These are phyloP conservation scores for Coccomyxa sp. DNA, from an alignment of 139 green algal genomes.

Conservation along the genomic window DNA sequence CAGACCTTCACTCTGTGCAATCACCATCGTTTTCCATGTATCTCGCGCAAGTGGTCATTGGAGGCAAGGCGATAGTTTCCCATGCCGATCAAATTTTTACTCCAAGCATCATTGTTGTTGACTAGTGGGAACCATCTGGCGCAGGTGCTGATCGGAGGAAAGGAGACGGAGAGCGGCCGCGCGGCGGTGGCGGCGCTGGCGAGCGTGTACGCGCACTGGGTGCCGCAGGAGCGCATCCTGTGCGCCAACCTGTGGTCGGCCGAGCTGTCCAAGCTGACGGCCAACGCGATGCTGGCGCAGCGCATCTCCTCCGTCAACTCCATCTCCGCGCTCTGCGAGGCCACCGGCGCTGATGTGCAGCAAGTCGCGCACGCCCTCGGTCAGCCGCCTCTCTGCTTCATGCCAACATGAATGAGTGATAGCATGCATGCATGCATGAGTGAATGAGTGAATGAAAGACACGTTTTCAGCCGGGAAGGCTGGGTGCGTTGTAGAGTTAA, in stretches of 20 bases:
- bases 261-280: constrained; percentile 96
- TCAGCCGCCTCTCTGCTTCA: neutral
- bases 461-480: too few species aligned
- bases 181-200: constrained; percentile 63
- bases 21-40: too few species aligned
- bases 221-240: constrained; percentile 87
- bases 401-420: too few species aligned
- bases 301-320: constrained; percentile 97
- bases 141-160: constrained; percentile 74
- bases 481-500: too few species aligned
- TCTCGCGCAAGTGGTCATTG: too few species aligned
- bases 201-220: constrained; percentile 92
- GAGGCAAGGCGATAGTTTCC: too few species aligned
- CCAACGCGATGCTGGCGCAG: constrained; percentile 96
- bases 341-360: constrained; percentile 87
- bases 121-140: neutral
- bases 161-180: constrained; percentile 69
- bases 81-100: too few species aligned
- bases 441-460: too few species aligned
- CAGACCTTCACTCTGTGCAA: neutral
- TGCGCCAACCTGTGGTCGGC: constrained; percentile 92
- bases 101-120: neutral
- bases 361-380: constrained; percentile 55
- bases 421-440: too few species aligned
- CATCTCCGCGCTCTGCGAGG: constrained; percentile 95